These are phyloP conservation scores for Penicillium sp. DNA, from an alignment of 2,329 filamentous ascomycete genomes.

Conservation along the genomic window DNA sequence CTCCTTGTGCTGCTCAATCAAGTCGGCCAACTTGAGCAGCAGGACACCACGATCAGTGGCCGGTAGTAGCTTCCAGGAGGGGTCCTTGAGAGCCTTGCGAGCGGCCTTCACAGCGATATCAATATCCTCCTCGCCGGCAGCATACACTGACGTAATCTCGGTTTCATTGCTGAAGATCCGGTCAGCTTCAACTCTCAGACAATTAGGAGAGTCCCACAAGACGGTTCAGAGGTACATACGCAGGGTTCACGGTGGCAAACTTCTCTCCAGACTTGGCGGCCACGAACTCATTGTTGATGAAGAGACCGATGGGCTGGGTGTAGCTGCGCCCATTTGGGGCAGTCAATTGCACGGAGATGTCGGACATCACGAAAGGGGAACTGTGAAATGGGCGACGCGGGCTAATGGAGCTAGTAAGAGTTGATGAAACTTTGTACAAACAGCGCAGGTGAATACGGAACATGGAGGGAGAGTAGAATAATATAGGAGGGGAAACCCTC, in stretches of 20 bases:
- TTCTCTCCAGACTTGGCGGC: slow-evolving; percentile 63
- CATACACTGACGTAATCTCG: slow-evolving; percentile 69
- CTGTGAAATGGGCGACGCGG: slow-evolving; percentile 23
- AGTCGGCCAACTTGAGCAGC: slow-evolving; percentile 67
- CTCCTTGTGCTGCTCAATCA: slow-evolving; percentile 65
- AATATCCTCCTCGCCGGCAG: slow-evolving; percentile 44
- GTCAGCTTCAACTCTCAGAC: slow-evolving; percentile 13
- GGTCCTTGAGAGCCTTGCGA: slow-evolving; percentile 36
- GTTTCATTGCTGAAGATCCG: slow-evolving; percentile 55
- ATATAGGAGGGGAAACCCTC: neutral
- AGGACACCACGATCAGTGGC: slow-evolving; percentile 62
- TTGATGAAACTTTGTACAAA: slow-evolving; percentile 9
- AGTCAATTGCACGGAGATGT: slow-evolving; percentile 56
- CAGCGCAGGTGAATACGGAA: slow-evolving; percentile 13
- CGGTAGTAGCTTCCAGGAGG: slow-evolving; percentile 35
- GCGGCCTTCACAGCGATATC: slow-evolving; percentile 35
- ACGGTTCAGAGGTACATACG: slow-evolving; percentile 33
- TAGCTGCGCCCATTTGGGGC: slow-evolving; percentile 75
- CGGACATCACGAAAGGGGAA: slow-evolving; percentile 35
- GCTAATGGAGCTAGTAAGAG: neutral
- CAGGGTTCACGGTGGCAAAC: slow-evolving; percentile 67
- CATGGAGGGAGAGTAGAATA: slow-evolving; percentile 1
- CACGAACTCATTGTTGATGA: slow-evolving; percentile 81
- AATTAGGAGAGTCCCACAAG: neutral
- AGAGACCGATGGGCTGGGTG: slow-evolving; percentile 71